Percentiles rank a stretch among this genome's conserved stretches.
Conservation (phyloP, 345 rosid species). For the Abelmoschus esculentus region DNA sequence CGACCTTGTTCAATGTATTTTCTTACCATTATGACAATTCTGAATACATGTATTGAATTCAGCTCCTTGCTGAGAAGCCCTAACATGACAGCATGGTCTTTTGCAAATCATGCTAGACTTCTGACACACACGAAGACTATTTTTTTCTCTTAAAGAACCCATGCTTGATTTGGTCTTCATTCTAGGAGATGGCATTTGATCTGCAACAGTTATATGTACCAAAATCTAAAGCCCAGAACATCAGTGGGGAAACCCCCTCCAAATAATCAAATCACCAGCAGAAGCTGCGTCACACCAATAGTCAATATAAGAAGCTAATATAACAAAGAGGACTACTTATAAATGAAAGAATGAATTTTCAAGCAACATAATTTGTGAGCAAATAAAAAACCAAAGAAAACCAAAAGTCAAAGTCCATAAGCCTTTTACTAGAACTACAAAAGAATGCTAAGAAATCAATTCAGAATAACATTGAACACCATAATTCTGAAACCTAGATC, state of each 20-base stretch:
- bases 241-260: slow-evolving; percentile 26
- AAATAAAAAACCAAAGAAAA: not conserved
- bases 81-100: slow-evolving; percentile 30
- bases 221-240: slow-evolving; percentile 34
- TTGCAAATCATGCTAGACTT: slow-evolving; percentile 50
- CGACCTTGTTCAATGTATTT: not conserved
- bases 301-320: slow-evolving; percentile 3
- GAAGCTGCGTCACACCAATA: slow-evolving; percentile 25
- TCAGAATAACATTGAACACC: not conserved
- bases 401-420: not conserved
- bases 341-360: not conserved
- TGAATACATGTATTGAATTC: slow-evolving; percentile 23
- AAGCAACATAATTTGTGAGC: not conserved
- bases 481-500: slow-evolving; percentile 10
- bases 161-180: slow-evolving; percentile 49
- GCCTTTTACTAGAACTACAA: not conserved
- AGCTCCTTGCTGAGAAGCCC: slow-evolving; percentile 24
- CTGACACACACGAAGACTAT: slow-evolving; percentile 42
- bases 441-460: not conserved
- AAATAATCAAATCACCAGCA: slow-evolving; percentile 26
- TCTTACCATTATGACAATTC: slow-evolving; percentile 36
- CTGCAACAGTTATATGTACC: slow-evolving; percentile 21
- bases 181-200: slow-evolving; percentile 70
- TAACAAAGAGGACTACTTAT: not conserved
- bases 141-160: slow-evolving; percentile 38